Base-by-base conservation (phyloP, 768 basidiomycete species). In the Mycena haematopus region DNA sequence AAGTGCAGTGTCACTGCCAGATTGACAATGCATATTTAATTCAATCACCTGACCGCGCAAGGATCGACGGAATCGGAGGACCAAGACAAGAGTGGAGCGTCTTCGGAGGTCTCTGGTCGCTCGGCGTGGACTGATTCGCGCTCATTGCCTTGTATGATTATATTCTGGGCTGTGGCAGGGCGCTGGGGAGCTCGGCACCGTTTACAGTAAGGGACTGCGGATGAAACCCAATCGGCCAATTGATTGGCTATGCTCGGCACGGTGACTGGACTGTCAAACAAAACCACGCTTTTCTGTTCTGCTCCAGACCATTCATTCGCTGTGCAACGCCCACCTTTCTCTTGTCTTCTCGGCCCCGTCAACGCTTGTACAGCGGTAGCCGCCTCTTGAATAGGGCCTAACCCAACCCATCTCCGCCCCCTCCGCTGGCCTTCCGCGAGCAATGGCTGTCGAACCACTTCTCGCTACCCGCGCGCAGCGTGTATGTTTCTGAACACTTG, bases 401-500 rank as follows among this genome's bases (percentile, higher is more conserved):
- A 53, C 53, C 50, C 21, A 10, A 21, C 14, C 33, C n/a, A n/a
- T 46, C 40, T 50, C 59, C 45, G 46, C 42, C 40, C 61, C 52
- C 65, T 56, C 49, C 47, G 57, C 52, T 31, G 29, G 36, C 6
- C 29, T 62, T 55, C 47, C 38, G 35, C 49, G 44, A 29, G 25
- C 63, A 66, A 93, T 92, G 91, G 84, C 86, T 55, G 79, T 87
- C 49, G 88, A 91, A 78, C 84, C 85, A 24, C 81, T 94, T 53
- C 76, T 94, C 56, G 86, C 86, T 21, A 92, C 92, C 15, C 80
- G 84, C 62, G 85, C 92, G 24, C 92, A 93, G 70, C 79, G 80
- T 24, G 63, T 65, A 25, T 11, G 47, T 29, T 60, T 29, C 14
- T 29, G 11, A 42, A 10, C 11, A 33, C 52, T 25, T 10, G 8